Evolutionary conservation across 83 land plant genomes (phyloP), one percentile per base, ranked within the genome.

Genomic region (Diphasiastrum complanatum): DNA sequence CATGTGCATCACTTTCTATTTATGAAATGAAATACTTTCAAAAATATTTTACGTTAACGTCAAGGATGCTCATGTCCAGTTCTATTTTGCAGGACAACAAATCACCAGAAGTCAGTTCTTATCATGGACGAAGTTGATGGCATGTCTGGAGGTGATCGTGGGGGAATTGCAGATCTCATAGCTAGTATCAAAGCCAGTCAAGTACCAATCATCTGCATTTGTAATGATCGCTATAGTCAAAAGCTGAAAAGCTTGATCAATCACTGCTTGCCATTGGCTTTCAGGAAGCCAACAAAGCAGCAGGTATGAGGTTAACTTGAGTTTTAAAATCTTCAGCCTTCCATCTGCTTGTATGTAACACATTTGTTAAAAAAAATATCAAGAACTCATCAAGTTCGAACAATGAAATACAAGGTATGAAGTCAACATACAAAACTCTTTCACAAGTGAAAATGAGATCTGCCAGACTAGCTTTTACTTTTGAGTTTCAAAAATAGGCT

Each of bases 51-150:
- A n/a, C n/a, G n/a, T n/a, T n/a, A n/a, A n/a, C n/a, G n/a, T n/a
- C n/a, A n/a, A n/a, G n/a, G n/a, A n/a, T 40, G 43, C n/a, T n/a
- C n/a, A n/a, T n/a, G n/a, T n/a, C n/a, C n/a, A n/a, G 8, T 5
- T 20, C 10, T 5, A 20, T 49, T 14, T 49, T 54, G 16, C 58
- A 54, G 58, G 58, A 20, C 19, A 5, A 33, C 72, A 57, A 75
- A 71, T 58, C 77, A 71, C 66, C 65, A 71, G 45, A 83, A 93
- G 41, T 45, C 89, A 61, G 99, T 89, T 6, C 67, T 93, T 27
- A 93, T 93, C 33, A 93, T 93, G 99, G 99, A 93, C 73, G 99
- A 93, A 68, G 99, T 93, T 64, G 99, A 93, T 78, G 99, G 99
- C 4, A 93, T 93, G 99, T 93, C 99, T 65, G 96, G 88, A 71